A percentile compares a stretch with the other conserved stretches of the same genome.
Conservation (phyloP, 2,329 filamentous ascomycete genomes). For the Fusarium mangiferae region DNA sequence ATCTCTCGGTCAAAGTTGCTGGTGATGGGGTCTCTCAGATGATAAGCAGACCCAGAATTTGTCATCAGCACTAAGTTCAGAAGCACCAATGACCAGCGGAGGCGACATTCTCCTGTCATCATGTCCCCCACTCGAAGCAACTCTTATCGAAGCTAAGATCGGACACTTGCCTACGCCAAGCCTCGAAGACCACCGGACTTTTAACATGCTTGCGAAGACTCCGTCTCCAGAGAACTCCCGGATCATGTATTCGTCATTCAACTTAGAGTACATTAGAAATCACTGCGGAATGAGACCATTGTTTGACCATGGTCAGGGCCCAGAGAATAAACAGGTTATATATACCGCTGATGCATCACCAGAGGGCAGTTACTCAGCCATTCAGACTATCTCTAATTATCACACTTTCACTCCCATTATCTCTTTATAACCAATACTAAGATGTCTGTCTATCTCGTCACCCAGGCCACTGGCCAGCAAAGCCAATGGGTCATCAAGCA, state of each 20-base stretch:
- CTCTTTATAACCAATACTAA: neutral
- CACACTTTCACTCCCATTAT: no score
- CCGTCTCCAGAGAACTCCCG: neutral
- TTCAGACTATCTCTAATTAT: neutral
- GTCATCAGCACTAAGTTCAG: neutral
- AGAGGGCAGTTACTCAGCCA: neutral
- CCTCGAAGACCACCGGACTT: neutral
- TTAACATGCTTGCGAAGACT: neutral
- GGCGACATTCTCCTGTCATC: neutral
- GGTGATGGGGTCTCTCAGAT: neutral
- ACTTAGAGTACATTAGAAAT: neutral
- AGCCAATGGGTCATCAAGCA: slow-evolving; percentile 45
- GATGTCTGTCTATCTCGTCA: slow-evolving; percentile 50
- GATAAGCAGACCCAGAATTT: neutral
- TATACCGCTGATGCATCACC: fast-evolving
- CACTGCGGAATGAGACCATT: fast-evolving
- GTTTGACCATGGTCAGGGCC: fast-evolving
- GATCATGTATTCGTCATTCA: neutral
- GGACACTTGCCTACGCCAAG: neutral
- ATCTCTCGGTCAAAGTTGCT: slow-evolving; percentile 19
- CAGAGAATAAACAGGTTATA: fast-evolving
- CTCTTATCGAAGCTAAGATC: slow-evolving; percentile 18
- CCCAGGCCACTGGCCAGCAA: slow-evolving; percentile 50
- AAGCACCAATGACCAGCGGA: neutral
- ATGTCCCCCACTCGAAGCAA: slow-evolving; percentile 21